Evolutionary conservation across 2,329 filamentous ascomycete species (phyloP), one percentile per base, ranked within the genome.

Genomic region (Sclerotinia borealis): DNA sequence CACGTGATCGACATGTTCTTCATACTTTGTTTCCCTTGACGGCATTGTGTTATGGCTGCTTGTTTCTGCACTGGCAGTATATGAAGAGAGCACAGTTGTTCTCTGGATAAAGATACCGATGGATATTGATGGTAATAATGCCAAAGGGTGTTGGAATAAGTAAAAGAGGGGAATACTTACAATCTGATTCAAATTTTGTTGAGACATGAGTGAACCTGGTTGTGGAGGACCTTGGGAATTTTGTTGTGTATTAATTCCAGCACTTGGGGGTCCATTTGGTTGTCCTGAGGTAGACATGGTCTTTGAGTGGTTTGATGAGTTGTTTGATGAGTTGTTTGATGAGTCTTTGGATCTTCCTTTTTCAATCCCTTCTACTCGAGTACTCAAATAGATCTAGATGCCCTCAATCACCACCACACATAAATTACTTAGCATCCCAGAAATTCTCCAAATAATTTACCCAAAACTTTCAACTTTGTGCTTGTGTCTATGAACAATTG

Each of bases 111-210:
- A 29, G n/a, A 34, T 1, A 31, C 29, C 19, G 47, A 37, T 25
- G 31, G 31, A 51, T 37, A 19, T 36, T 37, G 49, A 37, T 17
- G n/a, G 5, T 22, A 36, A 25, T 13, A 4, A 15, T 45, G 27
- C 6, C 13, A 17, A 19, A 34, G 31, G 2, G n/a, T 25, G 25
- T 8, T 25, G 19, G 29, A 29, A 37, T 55, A 15, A 10, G 25
- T 6, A 5, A 31, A 36, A 55, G n/a, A n/a, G n/a, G 29, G 61
- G 45, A 43, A 22, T n/a, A 48, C 93, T 84, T 83, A 97, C 93
- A 77, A 98, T 98, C 71, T 96, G 92, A 72, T 98, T 98, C 1
- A 97, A 77, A 73, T 97, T 96, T 72, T 96, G 91, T 67, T 93
- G 92, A 2, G 89, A 92, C 77, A 92, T 87, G 74, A 64, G 80